Evolutionary conservation across 2,329 filamentous ascomycete genomes (phyloP).

Genomic region (Tolypocladium guangdongense): DNA sequence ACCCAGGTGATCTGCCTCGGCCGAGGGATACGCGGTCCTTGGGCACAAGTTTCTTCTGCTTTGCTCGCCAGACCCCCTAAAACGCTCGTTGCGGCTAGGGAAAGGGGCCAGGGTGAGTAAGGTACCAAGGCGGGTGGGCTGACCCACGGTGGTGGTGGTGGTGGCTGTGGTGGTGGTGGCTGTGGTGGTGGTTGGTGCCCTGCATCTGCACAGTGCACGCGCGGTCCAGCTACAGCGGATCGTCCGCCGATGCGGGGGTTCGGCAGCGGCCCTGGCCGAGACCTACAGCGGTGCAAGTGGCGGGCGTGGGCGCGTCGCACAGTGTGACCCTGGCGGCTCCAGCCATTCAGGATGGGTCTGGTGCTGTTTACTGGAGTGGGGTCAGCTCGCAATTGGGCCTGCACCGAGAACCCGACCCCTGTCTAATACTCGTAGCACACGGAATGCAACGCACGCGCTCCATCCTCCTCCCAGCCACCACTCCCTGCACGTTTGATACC

Average conservation of each 20-base stretch:
- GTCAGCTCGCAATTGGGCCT: neutral
- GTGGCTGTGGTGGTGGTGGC: too few species aligned
- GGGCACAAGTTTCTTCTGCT: neutral
- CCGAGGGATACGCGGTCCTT: neutral
- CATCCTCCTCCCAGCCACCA: neutral
- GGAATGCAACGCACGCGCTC: neutral
- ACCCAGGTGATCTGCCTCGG: neutral
- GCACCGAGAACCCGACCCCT: neutral
- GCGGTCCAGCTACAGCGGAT: neutral
- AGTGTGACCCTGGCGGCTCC: neutral
- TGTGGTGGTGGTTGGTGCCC: neutral
- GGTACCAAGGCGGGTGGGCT: neutral
- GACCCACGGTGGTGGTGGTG: neutral
- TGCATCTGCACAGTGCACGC: neutral
- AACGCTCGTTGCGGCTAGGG: conserved; percentile 1
- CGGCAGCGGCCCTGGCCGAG: neutral
- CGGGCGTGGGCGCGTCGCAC: neutral
- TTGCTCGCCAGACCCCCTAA: conserved; percentile 1
- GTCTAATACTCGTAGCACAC: too few species aligned
- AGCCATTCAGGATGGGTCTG: neutral
- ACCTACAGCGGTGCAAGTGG: neutral
- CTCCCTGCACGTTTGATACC: neutral
- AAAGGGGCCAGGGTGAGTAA: neutral
- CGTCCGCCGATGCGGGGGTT: neutral
- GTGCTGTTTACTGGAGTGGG: neutral